Base-by-base conservation (phyloP, 2,329 filamentous ascomycete species). In the Fusarium sarcochroum region DNA sequence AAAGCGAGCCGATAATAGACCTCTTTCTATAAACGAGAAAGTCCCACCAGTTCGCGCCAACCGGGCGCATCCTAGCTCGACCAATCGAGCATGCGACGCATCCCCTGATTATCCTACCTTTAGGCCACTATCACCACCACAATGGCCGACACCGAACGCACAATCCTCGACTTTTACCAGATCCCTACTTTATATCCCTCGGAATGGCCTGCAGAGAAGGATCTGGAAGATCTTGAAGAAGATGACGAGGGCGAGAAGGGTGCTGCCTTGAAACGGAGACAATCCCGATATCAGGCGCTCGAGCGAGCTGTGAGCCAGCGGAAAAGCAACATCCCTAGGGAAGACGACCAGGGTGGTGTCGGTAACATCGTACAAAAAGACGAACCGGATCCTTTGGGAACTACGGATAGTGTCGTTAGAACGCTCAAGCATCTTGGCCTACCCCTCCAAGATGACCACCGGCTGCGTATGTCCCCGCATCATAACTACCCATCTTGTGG, bases 301-400 rank as follows among this genome's bases (percentile, higher is more conserved):
- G 93, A 96, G 77, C 87, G 91, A 60, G 89, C 89, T 53, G 87
- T 91, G 47, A 92, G 90, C 78, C 88, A 90, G 60, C 87, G 87
- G 73, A 93, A 88, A 77, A 82, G 85, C 49, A 81, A 92, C 15
- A 80, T 93, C 18, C 87, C 89, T 1, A 91, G 91, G 7, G 89
- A 93, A 76, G 89, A 87, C 75, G 87, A 86, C 49, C 82, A 80
- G 65, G 87, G 89, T 75, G 91, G 90, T 30, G 84, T 91, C 45
- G 91, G 92, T 68, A 96, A 90, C 72, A 81, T 95, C 63, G 92
- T 97, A 30, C 93, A 96, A 76, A 92, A 92, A 76, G 96, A 99
- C 77, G 97, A 99, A 79, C 88, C 93, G 3, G 96, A 99, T 80
- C 94, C 96, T 6, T 80, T 99, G 53, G 96, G 96, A n/a, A 90